Conservation (phyloP, 2,329 filamentous ascomycete species). For the Hypomyces perniciosus region DNA sequence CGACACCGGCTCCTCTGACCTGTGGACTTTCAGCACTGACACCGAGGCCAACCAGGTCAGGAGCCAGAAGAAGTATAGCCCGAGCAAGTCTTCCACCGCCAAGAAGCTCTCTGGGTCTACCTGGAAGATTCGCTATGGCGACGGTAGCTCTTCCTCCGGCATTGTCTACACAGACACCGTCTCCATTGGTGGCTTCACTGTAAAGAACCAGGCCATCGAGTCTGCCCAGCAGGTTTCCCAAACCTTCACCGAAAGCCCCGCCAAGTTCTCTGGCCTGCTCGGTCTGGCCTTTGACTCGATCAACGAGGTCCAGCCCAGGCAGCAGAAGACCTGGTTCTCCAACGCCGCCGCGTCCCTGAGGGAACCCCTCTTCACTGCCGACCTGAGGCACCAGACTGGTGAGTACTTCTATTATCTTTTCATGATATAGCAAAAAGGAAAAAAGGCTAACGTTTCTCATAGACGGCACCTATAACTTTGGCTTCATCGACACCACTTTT, state of each 20-base stretch:
- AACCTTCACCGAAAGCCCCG: slow-evolving; percentile 32
- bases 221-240: slow-evolving; percentile 35
- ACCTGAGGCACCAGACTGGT: slow-evolving; percentile 48
- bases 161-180: slow-evolving; percentile 39
- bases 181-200: slow-evolving; percentile 35
- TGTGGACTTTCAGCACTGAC: slow-evolving; percentile 37
- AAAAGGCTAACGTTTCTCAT: neutral
- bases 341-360: slow-evolving; percentile 21
- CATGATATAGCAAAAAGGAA: slow-evolving; percentile 21
- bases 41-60: slow-evolving; percentile 29
- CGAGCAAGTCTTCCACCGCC: slow-evolving; percentile 32
- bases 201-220: slow-evolving; percentile 38
- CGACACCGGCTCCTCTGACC: slow-evolving; percentile 23
- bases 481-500: slow-evolving; percentile 57
- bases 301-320: slow-evolving; percentile 35
- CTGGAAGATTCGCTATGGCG: slow-evolving; percentile 41
- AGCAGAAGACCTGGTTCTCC: slow-evolving; percentile 40
- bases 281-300: slow-evolving; percentile 38
- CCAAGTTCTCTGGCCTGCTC: slow-evolving; percentile 37
- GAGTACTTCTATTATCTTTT: neutral
- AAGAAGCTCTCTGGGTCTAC: slow-evolving; percentile 29
- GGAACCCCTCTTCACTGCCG: slow-evolving; percentile 57
- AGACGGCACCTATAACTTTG: slow-evolving; percentile 67
- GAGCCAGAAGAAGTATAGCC: slow-evolving; percentile 37
- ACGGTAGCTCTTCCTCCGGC: slow-evolving; percentile 37